Percentiles rank a stretch among this genome's conserved stretches.
phyloP scores from a whole-genome alignment of 495 filamentous ascomycete species.

The Neurospora tetrasperma region DNA sequence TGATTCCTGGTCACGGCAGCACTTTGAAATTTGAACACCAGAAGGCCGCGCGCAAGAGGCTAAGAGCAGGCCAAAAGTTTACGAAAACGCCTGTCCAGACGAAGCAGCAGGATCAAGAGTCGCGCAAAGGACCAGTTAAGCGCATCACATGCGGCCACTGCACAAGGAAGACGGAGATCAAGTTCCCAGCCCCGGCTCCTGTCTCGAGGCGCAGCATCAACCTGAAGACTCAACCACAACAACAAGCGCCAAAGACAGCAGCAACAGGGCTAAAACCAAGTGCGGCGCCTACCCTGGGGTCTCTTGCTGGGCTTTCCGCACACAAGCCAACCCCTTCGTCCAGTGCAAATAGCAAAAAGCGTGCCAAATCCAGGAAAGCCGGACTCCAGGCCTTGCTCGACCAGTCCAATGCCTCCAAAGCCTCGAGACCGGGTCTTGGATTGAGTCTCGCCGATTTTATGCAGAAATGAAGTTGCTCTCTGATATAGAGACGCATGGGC shows the following conservation, averaged over 20 bases:
- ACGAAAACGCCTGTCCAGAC: background rate
- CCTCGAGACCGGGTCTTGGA: constrained; percentile 28
- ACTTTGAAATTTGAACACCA: constrained; percentile 25
- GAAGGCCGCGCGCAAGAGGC: constrained; percentile 12
- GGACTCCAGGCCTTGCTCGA: constrained; percentile 43
- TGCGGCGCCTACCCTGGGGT: background rate
- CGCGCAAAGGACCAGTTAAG: constrained; percentile 20
- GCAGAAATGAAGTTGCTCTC: constrained; percentile 26
- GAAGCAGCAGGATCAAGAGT: constrained; percentile 3
- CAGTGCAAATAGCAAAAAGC: constrained; percentile 43
- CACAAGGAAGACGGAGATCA: constrained; percentile 27
- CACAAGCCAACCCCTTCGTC: constrained; percentile 19
- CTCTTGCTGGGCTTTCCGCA: background rate
- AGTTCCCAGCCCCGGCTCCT: constrained; percentile 21
- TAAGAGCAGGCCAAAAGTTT: background rate
- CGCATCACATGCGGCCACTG: constrained; percentile 38
- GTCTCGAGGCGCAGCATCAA: constrained; percentile 20
- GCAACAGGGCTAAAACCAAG: constrained; percentile 30
- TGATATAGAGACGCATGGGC: background rate
- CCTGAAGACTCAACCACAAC: constrained; percentile 14
- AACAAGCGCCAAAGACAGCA: constrained; percentile 30
- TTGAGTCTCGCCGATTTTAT: constrained; percentile 44
- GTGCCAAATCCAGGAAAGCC: constrained; percentile 43
- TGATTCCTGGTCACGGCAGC: constrained; percentile 34
- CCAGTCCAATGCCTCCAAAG: constrained; percentile 27